A percentile compares a stretch with the other conserved stretches of the same genome.
Conservation (phyloP, 2,329 filamentous ascomycete species). For the Hypoxylon sp. region DNA sequence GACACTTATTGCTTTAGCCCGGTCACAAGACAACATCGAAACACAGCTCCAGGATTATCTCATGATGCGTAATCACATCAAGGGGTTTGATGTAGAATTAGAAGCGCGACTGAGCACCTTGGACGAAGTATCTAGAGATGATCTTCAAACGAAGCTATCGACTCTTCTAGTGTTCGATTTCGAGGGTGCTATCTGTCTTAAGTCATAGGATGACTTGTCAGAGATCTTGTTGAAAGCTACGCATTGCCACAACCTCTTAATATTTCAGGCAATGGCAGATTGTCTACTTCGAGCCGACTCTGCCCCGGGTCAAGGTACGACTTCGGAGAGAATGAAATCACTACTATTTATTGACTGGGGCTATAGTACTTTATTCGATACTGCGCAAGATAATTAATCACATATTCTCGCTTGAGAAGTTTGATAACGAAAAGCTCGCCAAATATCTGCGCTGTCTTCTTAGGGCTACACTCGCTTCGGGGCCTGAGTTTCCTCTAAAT, state of each 20-base stretch:
- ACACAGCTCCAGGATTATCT: constrained; percentile 73
- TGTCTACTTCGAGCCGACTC: constrained; percentile 68
- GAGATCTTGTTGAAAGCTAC: constrained; percentile 70
- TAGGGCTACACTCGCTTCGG: constrained; percentile 72
- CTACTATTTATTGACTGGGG: constrained; percentile 9
- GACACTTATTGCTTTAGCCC: constrained; percentile 66
- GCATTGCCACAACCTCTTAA: constrained; percentile 60
- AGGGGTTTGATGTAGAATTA: constrained; percentile 67
- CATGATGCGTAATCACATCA: constrained; percentile 71
- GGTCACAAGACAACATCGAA: constrained; percentile 65
- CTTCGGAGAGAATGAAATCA: neutral
- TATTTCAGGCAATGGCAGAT: constrained; percentile 77
- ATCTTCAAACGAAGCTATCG: constrained; percentile 74
- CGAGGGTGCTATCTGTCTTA: constrained; percentile 78
- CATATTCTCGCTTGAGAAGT: constrained; percentile 70
- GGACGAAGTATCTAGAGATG: constrained; percentile 61
- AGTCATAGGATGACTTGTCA: constrained; percentile 76
- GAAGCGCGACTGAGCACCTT: constrained; percentile 58
- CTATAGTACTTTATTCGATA: constrained; percentile 64
- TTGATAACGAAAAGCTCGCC: constrained; percentile 73
- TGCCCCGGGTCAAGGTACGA: constrained; percentile 66
- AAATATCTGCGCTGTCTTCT: constrained; percentile 86
- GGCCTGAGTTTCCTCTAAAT: constrained; percentile 69
- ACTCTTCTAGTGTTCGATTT: constrained; percentile 83
- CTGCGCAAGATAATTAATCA: constrained; percentile 79